Percentiles rank a stretch among this genome's conserved stretches.
Conservation (phyloP, 768 basidiomycete genomes). For the Dentipellis sp. region DNA sequence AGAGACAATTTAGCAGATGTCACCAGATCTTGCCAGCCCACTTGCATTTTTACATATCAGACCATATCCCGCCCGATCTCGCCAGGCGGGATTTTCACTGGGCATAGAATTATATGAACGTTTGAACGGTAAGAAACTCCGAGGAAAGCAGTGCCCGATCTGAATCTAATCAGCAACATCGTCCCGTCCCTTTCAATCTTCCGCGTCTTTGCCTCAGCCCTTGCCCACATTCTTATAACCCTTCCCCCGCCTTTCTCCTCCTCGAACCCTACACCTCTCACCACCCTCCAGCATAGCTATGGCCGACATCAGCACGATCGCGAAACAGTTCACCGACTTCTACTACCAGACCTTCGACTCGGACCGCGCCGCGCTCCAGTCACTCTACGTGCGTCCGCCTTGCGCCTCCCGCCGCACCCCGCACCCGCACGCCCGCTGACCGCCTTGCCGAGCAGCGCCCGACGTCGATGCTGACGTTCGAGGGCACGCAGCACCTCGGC, state of each 20-base stretch:
- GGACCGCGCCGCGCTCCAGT: constrained; percentile 41
- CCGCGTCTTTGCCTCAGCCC: no score
- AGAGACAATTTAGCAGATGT: no score
- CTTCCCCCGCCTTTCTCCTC: not conserved
- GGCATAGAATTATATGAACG: no score
- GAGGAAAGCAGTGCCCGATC: no score
- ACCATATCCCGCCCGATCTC: no score
- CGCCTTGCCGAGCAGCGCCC: constrained; percentile 55
- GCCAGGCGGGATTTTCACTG: no score
- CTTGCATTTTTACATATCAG: no score
- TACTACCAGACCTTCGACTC: constrained; percentile 79
- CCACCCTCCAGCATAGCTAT: constrained; percentile 25
- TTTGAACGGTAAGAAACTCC: no score
- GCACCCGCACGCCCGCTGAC: constrained; percentile 14
- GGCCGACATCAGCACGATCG: constrained; percentile 69
- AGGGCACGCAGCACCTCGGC: constrained; percentile 54
- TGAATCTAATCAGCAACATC: not conserved
- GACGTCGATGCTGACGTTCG: constrained; percentile 80
- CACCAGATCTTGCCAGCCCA: no score
- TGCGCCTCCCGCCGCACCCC: constrained; percentile 20
- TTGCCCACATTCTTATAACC: not conserved
- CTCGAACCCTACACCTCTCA: not conserved
- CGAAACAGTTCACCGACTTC: constrained; percentile 69
- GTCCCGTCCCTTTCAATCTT: not conserved
- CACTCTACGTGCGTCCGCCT: constrained; percentile 67